phyloP scores from a whole-genome alignment of 805 yeast genomes.

The Myxozyma lipomycoides region DNA sequence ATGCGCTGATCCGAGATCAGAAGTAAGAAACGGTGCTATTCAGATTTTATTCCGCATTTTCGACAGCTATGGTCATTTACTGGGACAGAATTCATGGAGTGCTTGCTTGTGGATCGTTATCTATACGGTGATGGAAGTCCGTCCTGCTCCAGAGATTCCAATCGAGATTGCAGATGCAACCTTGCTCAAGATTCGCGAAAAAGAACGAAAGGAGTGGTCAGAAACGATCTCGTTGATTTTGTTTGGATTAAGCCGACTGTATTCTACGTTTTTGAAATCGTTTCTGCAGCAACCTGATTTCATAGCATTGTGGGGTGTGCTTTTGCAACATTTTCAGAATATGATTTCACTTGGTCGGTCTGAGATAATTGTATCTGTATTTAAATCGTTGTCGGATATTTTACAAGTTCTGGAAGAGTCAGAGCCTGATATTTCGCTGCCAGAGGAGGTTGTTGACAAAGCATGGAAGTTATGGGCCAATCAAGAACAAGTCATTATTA shows the following conservation, averaged over 20 bases:
- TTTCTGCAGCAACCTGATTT: conserved; percentile 35
- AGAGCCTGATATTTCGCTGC: conserved; percentile 5
- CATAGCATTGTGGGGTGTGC: conserved; percentile 51
- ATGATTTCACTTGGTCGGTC: conserved; percentile 45
- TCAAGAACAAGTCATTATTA: conserved; percentile 31
- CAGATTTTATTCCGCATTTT: conserved; percentile 83
- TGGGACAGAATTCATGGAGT: conserved; percentile 57
- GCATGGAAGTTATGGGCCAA: conserved; percentile 42
- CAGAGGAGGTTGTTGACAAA: conserved; percentile 18
- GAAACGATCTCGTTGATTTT: conserved; percentile 62
- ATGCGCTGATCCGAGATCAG: conserved; percentile 62
- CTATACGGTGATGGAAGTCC: conserved; percentile 37
- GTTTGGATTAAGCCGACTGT: conserved; percentile 63
- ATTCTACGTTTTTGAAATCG: conserved; percentile 46
- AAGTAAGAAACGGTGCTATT: conserved; percentile 83
- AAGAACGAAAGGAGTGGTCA: conserved; percentile 44
- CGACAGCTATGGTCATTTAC: conserved; percentile 60
- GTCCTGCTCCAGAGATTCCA: conserved; percentile 25
- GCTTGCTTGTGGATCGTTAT: conserved; percentile 63
- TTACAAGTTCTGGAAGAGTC: conserved; percentile 35
- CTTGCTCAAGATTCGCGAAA: conserved; percentile 29
- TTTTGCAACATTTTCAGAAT: conserved; percentile 49
- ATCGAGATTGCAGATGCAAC: conserved; percentile 17
- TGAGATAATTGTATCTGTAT: conserved; percentile 54
- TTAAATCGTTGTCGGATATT: conserved; percentile 50